Percentiles rank a stretch among this genome's conserved stretches.
Conservation (phyloP, 2,329 filamentous ascomycete species). For the Aspergillus sp. region DNA sequence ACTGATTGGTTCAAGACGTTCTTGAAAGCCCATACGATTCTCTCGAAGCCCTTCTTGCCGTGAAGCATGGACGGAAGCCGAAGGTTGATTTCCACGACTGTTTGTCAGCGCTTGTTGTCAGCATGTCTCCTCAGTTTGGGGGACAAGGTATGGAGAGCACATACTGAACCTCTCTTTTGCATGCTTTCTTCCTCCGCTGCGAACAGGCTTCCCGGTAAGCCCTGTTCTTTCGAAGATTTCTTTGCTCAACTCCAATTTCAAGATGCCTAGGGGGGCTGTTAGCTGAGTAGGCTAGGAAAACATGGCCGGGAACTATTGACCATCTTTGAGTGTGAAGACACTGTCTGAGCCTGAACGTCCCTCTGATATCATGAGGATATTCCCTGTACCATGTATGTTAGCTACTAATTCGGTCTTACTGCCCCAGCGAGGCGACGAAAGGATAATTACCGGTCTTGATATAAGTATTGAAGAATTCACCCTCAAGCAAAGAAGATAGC, state of each 20-base stretch:
- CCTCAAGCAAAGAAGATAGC: constrained; percentile 69
- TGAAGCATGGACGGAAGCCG: constrained; percentile 73
- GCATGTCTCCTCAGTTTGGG: background rate
- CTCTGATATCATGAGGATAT: constrained; percentile 81
- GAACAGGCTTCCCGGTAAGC: constrained; percentile 69
- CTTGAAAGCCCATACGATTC: constrained; percentile 74
- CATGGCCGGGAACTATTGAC: constrained; percentile 43
- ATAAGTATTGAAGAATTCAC: constrained; percentile 78
- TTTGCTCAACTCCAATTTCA: constrained; percentile 77
- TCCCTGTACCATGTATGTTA: constrained; percentile 54
- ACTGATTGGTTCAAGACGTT: constrained; percentile 69
- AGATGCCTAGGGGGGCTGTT: constrained; percentile 53
- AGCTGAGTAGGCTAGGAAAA: constrained; percentile 1
- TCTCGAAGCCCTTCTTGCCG: constrained; percentile 80
- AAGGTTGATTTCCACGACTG: constrained; percentile 77
- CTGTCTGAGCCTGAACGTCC: constrained; percentile 71
- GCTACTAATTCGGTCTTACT: background rate
- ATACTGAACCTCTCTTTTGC: constrained; percentile 73
- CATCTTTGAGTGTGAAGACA: constrained; percentile 69
- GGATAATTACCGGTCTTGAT: constrained; percentile 70
- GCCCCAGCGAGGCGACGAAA: background rate
- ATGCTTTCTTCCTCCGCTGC: constrained; percentile 61
- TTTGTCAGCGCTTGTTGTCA: constrained; percentile 11
- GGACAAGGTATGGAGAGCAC: constrained; percentile 14
- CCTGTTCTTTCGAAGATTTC: constrained; percentile 82